Base-by-base conservation (phyloP, 2,329 filamentous ascomycete species). In the Hymenoscyphus fraxineus region DNA sequence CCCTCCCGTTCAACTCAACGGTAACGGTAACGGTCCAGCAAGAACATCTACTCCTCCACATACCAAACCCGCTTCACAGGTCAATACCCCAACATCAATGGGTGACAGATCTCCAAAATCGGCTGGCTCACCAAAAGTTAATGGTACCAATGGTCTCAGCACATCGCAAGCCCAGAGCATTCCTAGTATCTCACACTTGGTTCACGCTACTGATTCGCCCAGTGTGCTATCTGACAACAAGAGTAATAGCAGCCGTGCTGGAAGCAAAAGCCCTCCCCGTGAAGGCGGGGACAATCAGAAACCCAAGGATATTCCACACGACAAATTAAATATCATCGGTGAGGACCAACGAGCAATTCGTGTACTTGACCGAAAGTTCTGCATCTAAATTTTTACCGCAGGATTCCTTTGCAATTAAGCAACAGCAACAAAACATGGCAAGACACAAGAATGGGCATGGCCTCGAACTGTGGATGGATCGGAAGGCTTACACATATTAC, bases 301-400 rank as follows among this genome's bases (percentile, higher is more conserved):
- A 39, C 80, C 82, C 7, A 80, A 81, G 62, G 83, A 85, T 70
- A 85, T 85, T 59, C 83, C 82, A 7, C 83, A 79, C 60, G 81
- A 84, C 65, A 85, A 85, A 68, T 76, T 85, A 32, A 83, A 81
- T 5, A 68, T 66, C 19, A 62, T 70, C 56, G 85, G 84, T 19
- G 88, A 91, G 74, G 89, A 91, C 69, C 83, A 82, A 66, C 80
- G 87, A 68, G 88, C 87, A 1, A 75, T 91, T 57, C 82, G 86
- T 67, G 86, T 90, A 73, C 78, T 92, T 59, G 86, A 92, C 75
- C 80, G 82, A 68, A 84, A 84, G 70, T 85, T 85, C 70, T 79
- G 75, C 65, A 70, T 72, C 63, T 76, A 72, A 64, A 55, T 6
- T 22, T 40, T 57, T 19, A 27, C 19, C 15, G 59, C 32, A 61